phyloP scores from a whole-genome alignment of 306 rosid genomes.

The Rosa multiflora region DNA sequence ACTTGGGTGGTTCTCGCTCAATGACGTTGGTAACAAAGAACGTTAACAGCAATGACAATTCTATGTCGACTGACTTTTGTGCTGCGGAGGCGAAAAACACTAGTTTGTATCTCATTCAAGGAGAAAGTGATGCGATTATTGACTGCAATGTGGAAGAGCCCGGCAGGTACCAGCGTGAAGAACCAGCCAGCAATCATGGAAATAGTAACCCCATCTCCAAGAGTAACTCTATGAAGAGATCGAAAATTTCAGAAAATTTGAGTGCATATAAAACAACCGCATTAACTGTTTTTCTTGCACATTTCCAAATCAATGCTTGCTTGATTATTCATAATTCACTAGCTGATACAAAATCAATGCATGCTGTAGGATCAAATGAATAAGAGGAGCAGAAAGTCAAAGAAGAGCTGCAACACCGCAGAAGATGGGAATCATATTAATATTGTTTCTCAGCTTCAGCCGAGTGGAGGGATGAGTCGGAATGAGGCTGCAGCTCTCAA shows the following conservation, averaged over 20 bases:
- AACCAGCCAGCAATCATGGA: slow-evolving; percentile 18
- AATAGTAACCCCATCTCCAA: neutral
- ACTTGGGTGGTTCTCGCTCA: slow-evolving; percentile 22
- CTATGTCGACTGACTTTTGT: slow-evolving; percentile 30
- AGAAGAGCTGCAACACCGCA: slow-evolving; percentile 50
- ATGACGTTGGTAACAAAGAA: slow-evolving; percentile 11
- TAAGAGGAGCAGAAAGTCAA: slow-evolving; percentile 44
- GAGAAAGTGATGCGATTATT: slow-evolving; percentile 24
- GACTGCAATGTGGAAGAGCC: slow-evolving; percentile 34
- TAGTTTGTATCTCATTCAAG: slow-evolving; percentile 21
- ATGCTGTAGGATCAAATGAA: slow-evolving; percentile 29
- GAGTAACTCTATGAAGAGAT: slow-evolving; percentile 43
- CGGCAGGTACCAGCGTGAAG: slow-evolving; percentile 1
- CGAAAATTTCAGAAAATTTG: slow-evolving; percentile 46
- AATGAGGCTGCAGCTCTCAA: slow-evolving; percentile 23
- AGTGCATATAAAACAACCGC: neutral
- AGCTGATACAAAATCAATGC: slow-evolving; percentile 13
- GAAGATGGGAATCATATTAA: slow-evolving; percentile 28
- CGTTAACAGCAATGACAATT: neutral
- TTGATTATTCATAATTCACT: neutral
- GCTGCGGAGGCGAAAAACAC: slow-evolving; percentile 33
- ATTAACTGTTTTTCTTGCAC: neutral
- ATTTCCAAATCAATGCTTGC: neutral
- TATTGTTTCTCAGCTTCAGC: slow-evolving; percentile 6
- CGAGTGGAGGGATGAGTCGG: slow-evolving; percentile 43